Evolutionary conservation across 2,329 filamentous ascomycete genomes (phyloP), one percentile per base, ranked within the genome.

Genomic region (Diaporthe caulivora): DNA sequence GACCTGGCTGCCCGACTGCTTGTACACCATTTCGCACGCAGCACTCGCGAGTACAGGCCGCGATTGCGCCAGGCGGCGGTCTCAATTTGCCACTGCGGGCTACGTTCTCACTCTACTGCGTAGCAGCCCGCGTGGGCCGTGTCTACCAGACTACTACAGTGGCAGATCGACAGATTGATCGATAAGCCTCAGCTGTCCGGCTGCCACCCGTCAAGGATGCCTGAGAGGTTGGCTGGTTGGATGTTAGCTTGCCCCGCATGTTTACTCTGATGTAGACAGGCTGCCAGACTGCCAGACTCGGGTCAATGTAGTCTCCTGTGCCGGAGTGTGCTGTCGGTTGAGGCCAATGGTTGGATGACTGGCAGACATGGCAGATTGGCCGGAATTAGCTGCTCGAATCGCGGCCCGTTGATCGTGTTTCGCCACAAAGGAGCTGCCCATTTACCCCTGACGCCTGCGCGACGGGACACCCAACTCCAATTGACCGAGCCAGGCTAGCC

Each of bases 321-420:
- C n/a, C n/a, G 24, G 40, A 40, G 29, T 49, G 60, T 31, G 17
- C 62, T 24, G 29, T 31, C 44, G 31, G 24, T 26, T 26, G 44
- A 65, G 26, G 24, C 29, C 44, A 65, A 37, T 65, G 31, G 62
- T 47, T 40, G 62, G 47, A 37, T 65, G 31, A 47, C 47, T 26
- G 62, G 47, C 42, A 64, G 60, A 34, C 42, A 26, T 51, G 34
- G 47, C 65, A 69, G 53, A 54, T 64, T 70, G 34, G 47, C 24
- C 31, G 11, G 62, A 24, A 40, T 53, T 51, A 29, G 62, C 62
- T 67, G 62, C 62, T 53, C 62, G 62, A 67, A 67, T 67, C 62
- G 62, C 62, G 62, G 51, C 62, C 44, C 53, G 62, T 67, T 53
- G 62, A 67, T 67, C 47, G 62, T 58, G 40, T 70, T 70, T 71